Evolutionary conservation across 2,329 filamentous ascomycete species (phyloP), one percentile per base, ranked within the genome.

Genomic region (Colletotrichum aenigma): DNA sequence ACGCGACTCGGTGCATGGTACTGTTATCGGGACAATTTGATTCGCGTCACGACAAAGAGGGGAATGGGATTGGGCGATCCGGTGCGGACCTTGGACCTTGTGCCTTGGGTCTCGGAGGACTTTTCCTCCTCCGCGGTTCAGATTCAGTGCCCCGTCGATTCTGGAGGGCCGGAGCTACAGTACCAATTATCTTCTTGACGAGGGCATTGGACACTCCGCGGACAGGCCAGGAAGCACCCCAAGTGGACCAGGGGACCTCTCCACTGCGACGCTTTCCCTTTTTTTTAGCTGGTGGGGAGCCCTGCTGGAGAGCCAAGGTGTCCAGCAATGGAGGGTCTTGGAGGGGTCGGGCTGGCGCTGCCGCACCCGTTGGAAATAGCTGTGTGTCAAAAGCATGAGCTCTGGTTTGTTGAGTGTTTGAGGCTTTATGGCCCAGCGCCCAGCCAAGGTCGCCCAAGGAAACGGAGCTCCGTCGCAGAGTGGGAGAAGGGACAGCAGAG

Each of bases 341-440:
- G 61, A 58, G 34, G 36, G 68, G 21, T 34, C 68, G 61, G 68
- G 36, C 68, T 66, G 34, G 32, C 24, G 71, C 26, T 75, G 10
- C 55, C 26, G 32, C 38, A 43, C 43, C 43, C 43, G 43, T 48
- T 48, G 43, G 26, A 32, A 56, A 38, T 60, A 52, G 56, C 55
- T 64, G 73, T 74, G 66, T 75, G 56, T 58, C 32, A 36, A 32
- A 43, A 64, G 56, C 73, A 72, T 68, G 74, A 60, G 32, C 34
- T 75, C 55, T 70, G 58, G 62, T 75, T 76, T 76, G 75, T 76
- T 76, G 75, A 76, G 74, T 70, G 70, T 70, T 70, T 70, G 58
- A 74, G 70, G 58, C 70, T 69, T 70, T 74, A 36, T 52, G 30
- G 66, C 67, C 67, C 48, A 74, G 58, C 28, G 58, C 32, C 26